Evolutionary conservation across 2,329 filamentous ascomycete species (phyloP), one percentile per base, ranked within the genome.

Genomic region (Ceratocystis alfenasii): DNA sequence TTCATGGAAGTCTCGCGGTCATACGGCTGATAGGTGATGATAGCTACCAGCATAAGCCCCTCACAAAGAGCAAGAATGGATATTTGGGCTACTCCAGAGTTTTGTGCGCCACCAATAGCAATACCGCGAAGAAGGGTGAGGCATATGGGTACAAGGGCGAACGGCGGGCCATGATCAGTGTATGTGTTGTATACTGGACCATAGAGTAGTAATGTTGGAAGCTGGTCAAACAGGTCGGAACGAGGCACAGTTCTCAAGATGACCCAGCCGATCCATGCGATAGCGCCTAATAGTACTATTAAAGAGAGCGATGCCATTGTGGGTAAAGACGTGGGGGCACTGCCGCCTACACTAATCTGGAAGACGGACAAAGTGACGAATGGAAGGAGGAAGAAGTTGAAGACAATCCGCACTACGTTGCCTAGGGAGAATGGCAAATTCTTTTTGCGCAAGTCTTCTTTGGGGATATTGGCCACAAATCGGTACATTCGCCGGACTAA

Each of bases 161-260:
- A 99, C 0, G 90, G 86, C 6, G 93, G 90, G 0, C 91, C 90
- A 73, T 93, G 89, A 74, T 99, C 94, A 28, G 89, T 94, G 74
- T 95, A 97, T 0, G 94, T 99, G 76, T 99, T 99, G 76, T 99
- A 99, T 6, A 99, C 79, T 4, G 94, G 90, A 0, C 94, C 94
- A 71, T 96, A 97, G 0, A 90, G 81, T 1, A 99, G 80, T 7
- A 97, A 86, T 0, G 90, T 96, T 5, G 90, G 86, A 62, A 99
- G 80, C 72, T 97, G 91, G 75, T 99, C 94, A 74, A 96, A 99
- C 8, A 99, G 80, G 70, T 90, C 88, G 1, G 90, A 88, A 68
- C 91, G 87, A 5, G 92, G 92, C 69, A 88, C 86, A 0, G 90
- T 94, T 28, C 80, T 84, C 66, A 87, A 85, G 71, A 97, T 93